A percentile compares a stretch with the other conserved stretches of the same genome.
phyloP scores from a whole-genome alignment of 371 early-diverging fungal species.

The Coemansia sp. region DNA sequence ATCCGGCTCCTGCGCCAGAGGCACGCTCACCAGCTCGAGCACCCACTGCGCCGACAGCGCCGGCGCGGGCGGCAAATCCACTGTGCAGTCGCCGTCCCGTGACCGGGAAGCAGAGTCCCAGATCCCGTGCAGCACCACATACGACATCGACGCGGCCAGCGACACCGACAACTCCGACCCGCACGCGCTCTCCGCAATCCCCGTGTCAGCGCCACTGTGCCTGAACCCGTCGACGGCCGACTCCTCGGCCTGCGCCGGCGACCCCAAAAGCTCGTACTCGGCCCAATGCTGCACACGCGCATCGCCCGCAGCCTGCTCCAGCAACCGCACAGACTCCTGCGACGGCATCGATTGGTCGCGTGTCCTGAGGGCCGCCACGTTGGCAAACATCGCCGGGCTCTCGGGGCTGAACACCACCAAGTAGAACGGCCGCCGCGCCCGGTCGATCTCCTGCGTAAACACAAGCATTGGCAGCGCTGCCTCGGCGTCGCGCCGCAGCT shows the following conservation, averaged over 20 bases:
- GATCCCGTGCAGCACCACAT: slow-evolving; percentile 30
- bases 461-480: slow-evolving; percentile 36
- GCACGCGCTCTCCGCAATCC: not conserved
- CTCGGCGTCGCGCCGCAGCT: slow-evolving; percentile 3
- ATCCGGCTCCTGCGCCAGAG: slow-evolving; percentile 29
- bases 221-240: not conserved
- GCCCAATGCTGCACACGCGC: slow-evolving; percentile 31
- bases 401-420: slow-evolving; percentile 21
- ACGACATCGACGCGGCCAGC: slow-evolving; percentile 9
- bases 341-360: not conserved
- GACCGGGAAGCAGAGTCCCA: slow-evolving; percentile 21
- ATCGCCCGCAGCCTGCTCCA: not conserved
- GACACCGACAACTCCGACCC: slow-evolving; percentile 5
- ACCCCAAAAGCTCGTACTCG: slow-evolving; percentile 42
- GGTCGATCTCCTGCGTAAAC: slow-evolving; percentile 19
- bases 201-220: not conserved
- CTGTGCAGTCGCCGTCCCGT: not conserved
- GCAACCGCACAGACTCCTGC: not conserved
- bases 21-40: slow-evolving; percentile 41
- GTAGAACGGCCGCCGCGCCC: slow-evolving; percentile 22
- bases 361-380: slow-evolving; percentile 23
- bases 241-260: slow-evolving; percentile 11
- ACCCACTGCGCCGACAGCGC: slow-evolving; percentile 43
- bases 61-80: slow-evolving; percentile 22
- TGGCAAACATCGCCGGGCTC: slow-evolving; percentile 29